Percentiles rank a stretch among this genome's conserved stretches.
Conservation (phyloP, 768 basidiomycete species). For the Lactifluus rugatus region DNA sequence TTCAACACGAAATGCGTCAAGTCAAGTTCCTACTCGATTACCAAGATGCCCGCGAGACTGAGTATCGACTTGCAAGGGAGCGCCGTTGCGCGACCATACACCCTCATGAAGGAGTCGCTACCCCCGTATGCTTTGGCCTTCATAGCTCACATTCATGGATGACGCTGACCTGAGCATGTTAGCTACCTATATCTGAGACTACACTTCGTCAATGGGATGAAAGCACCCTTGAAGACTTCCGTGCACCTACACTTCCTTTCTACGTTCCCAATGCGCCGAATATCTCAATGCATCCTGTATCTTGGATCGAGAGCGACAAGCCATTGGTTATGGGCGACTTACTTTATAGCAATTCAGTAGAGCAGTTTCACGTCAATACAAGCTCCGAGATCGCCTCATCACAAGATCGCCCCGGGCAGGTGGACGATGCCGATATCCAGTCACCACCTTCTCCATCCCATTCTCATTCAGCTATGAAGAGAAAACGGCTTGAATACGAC, state of each 20-base stretch:
- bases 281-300: constrained; percentile 4
- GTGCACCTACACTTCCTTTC: not conserved
- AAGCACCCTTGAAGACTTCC: constrained; percentile 8
- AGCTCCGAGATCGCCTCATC: not conserved
- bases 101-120: not conserved
- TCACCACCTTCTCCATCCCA: not conserved
- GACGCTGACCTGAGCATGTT: not conserved
- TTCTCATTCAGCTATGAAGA: not conserved
- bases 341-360: not conserved
- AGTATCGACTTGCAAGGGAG: constrained; percentile 7
- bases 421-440: not conserved
- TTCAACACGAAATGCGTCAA: constrained; percentile 45
- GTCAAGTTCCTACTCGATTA: constrained; percentile 47
- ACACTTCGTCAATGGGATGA: constrained; percentile 16
- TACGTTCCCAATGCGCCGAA: not conserved
- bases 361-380: not conserved
- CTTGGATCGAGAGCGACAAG: not conserved
- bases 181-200: constrained; percentile 10
- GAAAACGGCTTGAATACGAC: constrained; percentile 1
- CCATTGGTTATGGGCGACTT: not conserved
- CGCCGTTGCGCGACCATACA: not conserved
- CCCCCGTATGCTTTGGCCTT: not conserved
- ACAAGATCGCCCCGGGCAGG: not conserved
- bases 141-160: not conserved
- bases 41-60: constrained; percentile 26